Base-by-base conservation (phyloP, 352 stramenopile species). In the Phytophthora constricta region DNA sequence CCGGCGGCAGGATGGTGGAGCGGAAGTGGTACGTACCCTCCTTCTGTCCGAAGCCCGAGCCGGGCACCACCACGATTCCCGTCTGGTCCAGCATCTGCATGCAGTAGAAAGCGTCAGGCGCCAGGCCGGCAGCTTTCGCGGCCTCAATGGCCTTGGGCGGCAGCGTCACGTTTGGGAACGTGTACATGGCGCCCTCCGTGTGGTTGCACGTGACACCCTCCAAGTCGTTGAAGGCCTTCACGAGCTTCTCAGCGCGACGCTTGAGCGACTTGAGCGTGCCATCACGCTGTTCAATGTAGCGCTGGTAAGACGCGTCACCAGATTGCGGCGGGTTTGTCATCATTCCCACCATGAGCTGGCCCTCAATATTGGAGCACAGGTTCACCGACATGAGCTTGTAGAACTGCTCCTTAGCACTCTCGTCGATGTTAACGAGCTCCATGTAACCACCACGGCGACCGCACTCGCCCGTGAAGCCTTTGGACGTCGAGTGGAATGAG, bases 401-500 rank as follows among this genome's bases (percentile, higher is more conserved):
- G 22, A 99, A 82, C 78, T 99, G 89, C n/a, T 97, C 93, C 65
- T 97, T 91, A 14, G 95, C 93, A 52, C 93, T 84, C 2, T 91
- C 71, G 60, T 86, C 83, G 58, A 99, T 98, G 60, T 98, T 97
- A 16, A 98, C 84, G 33, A 99, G 76, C 80, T 99, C 97, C 76
- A 98, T 96, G 80, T 99, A 99, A 46, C 97, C 97, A 27, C 95
- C 95, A 33, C 98, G 90, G 33, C 97, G 85, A 58, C 98, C 98
- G 77, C 98, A 99, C 83, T 99, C 98, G 62, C 98, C 98, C 59
- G 98, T 98, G 74, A 99, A 98, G 41, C 98, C 98, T 84, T 99
- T 99, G 25, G 92, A 99, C 17, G 90, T 98, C 52, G 95, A 99
- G 81, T 99, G 97, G 76, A 99, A 99, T 53, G 92, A 99, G 28